Evolutionary conservation across 140 eudicot species (phyloP).

Genomic region (Erigeron philadelphicus): DNA sequence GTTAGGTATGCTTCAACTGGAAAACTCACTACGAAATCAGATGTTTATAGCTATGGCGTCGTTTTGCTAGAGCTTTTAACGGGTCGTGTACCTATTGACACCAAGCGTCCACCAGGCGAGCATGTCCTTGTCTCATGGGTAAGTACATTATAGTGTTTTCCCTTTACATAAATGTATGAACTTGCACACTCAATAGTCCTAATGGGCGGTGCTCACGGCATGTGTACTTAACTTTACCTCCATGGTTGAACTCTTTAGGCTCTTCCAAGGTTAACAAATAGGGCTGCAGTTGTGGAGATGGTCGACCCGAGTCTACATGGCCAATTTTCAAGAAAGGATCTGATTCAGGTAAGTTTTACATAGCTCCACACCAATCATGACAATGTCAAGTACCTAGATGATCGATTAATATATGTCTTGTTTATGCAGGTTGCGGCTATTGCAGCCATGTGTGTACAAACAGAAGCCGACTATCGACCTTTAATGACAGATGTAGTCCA

Average conservation of each 20-base stretch:
- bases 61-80: slow-evolving; percentile 86
- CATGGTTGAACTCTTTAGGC: slow-evolving; percentile 43
- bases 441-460: slow-evolving; percentile 91
- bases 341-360: slow-evolving; percentile 58
- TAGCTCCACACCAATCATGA: neutral
- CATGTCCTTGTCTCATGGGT: slow-evolving; percentile 97
- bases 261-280: slow-evolving; percentile 77
- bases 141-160: slow-evolving; percentile 19
- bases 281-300: slow-evolving; percentile 73
- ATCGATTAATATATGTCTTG: neutral
- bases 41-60: slow-evolving; percentile 93
- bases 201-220: neutral
- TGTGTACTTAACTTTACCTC: neutral
- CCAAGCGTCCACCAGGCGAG: slow-evolving; percentile 81
- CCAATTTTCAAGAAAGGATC: slow-evolving; percentile 62
- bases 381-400: neutral
- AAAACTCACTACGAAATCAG: slow-evolving; percentile 89
- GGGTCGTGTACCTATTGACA: slow-evolving; percentile 79
- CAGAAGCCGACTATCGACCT: slow-evolving; percentile 94
- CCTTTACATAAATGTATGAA: neutral
- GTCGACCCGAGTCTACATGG: slow-evolving; percentile 67
- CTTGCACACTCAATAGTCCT: neutral
- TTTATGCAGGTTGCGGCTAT: slow-evolving; percentile 73
- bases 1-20: slow-evolving; percentile 86
- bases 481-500: slow-evolving; percentile 93